Evolutionary conservation across 345 rosid species (phyloP).

Genomic region (Mangifera indica): DNA sequence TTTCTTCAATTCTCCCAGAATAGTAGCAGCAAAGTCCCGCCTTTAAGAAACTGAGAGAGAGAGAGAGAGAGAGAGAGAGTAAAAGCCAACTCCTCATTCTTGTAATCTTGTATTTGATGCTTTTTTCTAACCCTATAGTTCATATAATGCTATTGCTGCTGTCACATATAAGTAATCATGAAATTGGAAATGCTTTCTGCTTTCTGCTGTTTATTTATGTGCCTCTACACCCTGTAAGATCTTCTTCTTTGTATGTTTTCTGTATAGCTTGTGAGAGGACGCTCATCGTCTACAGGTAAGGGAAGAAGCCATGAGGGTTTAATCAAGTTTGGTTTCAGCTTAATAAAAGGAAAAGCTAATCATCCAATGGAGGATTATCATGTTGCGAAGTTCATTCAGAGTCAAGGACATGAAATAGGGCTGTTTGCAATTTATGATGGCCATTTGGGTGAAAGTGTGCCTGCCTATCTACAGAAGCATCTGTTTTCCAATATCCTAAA

Average conservation of each 20-base stretch:
- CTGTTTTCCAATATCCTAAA: constrained; percentile 62
- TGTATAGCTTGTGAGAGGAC: constrained; percentile 52
- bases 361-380: constrained; percentile 84
- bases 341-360: constrained; percentile 63
- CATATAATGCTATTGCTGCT: not conserved
- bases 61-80: constrained; percentile 6
- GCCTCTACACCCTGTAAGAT: not conserved
- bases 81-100: constrained; percentile 4
- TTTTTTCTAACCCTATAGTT: not conserved
- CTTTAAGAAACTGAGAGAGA: not conserved
- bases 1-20: not conserved
- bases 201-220: not conserved
- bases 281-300: constrained; percentile 58
- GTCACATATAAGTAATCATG: too few relatives aligned
- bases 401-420: constrained; percentile 57
- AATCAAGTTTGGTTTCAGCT: constrained; percentile 60
- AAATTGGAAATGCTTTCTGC: too few relatives aligned
- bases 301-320: constrained; percentile 51
- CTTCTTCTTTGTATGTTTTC: not conserved
- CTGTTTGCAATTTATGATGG: constrained; percentile 79
- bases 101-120: not conserved
- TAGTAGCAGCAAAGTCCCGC: not conserved
- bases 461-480: constrained; percentile 67
- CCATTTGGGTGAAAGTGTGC: constrained; percentile 63
- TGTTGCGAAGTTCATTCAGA: constrained; percentile 58